Evolutionary conservation across 1,139 yeast genomes (phyloP).

Genomic region (Insectozyma bohioensis): DNA sequence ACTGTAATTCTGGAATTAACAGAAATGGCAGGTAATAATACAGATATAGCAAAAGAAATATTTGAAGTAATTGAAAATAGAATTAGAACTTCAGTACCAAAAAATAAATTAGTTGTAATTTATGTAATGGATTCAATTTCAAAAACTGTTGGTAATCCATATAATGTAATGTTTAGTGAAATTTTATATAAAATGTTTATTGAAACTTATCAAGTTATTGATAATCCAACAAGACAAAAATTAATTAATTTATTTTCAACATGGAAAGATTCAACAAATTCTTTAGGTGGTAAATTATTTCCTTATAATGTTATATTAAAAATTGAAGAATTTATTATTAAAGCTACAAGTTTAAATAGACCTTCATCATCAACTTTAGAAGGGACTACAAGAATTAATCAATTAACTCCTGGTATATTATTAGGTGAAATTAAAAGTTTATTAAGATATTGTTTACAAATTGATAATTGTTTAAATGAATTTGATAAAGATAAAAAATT

Average conservation of each 20-base stretch:
- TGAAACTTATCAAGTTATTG: slow-evolving; percentile 41
- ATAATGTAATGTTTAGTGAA: slow-evolving; percentile 36
- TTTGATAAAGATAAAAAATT: slow-evolving; percentile 3
- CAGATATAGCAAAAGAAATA: slow-evolving; percentile 32
- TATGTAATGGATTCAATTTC: slow-evolving; percentile 45
- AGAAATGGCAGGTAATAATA: slow-evolving; percentile 33
- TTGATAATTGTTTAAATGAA: slow-evolving; percentile 6
- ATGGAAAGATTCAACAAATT: slow-evolving; percentile 36
- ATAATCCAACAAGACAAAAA: slow-evolving; percentile 27
- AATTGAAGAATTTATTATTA: slow-evolving; percentile 41
- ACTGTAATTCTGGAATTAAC: slow-evolving; percentile 43
- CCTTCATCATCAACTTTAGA: slow-evolving; percentile 3
- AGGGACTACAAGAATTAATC: background rate
- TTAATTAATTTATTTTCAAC: slow-evolving; percentile 33
- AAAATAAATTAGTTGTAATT: slow-evolving; percentile 37
- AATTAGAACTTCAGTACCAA: slow-evolving; percentile 36
- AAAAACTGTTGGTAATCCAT: slow-evolving; percentile 47
- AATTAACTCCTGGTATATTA: slow-evolving; percentile 2
- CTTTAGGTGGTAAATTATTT: slow-evolving; percentile 35
- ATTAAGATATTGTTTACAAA: background rate
- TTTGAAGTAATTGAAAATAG: slow-evolving; percentile 34
- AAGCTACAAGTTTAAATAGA: slow-evolving; percentile 31
- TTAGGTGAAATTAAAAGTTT: background rate
- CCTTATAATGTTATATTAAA: slow-evolving; percentile 27
- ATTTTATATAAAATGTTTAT: slow-evolving; percentile 36